These are phyloP conservation scores for Cryptococcus depauperatus DNA, from an alignment of 1,284 basidiomycete species.

Conservation along the genomic window DNA sequence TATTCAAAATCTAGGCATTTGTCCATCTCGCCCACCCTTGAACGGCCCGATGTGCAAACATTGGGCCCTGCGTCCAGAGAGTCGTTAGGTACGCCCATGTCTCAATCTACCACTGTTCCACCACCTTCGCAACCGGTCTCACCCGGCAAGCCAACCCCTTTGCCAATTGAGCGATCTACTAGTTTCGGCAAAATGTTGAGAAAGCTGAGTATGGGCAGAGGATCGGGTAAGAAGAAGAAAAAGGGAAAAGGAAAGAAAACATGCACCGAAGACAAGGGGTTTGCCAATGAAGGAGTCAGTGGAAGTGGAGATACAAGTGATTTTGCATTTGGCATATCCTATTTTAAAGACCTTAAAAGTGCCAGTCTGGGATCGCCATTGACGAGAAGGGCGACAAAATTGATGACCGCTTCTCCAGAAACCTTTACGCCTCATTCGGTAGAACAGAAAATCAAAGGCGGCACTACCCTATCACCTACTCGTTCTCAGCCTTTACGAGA, in stretches of 20 bases:
- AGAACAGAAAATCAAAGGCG: neutral
- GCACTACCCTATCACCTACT: neutral
- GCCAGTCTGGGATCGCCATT: neutral
- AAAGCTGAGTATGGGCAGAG: neutral
- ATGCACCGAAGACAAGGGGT: neutral
- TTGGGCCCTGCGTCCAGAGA: neutral
- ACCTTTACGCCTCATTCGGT: neutral
- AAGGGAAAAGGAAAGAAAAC: neutral
- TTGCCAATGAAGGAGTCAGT: neutral
- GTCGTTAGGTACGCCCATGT: neutral
- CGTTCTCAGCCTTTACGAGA: too few species aligned
- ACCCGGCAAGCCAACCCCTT: neutral
- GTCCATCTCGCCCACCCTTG: slow-evolving; percentile 1
- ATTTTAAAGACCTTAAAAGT: neutral
- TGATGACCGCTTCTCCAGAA: neutral
- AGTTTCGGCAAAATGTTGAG: slow-evolving; percentile 1
- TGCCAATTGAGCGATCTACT: neutral
- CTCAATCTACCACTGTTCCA: neutral
- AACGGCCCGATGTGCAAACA: neutral
- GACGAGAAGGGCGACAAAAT: neutral
- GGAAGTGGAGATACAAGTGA: neutral
- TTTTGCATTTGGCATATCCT: neutral
- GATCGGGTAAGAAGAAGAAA: slow-evolving; percentile 1
- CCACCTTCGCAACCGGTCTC: neutral
- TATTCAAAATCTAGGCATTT: slow-evolving; percentile 1